Percentiles rank a stretch among this genome's conserved stretches.
Conservation (phyloP, 192 early-diverging fungal genomes). For the Helicostylum pulchrum region DNA sequence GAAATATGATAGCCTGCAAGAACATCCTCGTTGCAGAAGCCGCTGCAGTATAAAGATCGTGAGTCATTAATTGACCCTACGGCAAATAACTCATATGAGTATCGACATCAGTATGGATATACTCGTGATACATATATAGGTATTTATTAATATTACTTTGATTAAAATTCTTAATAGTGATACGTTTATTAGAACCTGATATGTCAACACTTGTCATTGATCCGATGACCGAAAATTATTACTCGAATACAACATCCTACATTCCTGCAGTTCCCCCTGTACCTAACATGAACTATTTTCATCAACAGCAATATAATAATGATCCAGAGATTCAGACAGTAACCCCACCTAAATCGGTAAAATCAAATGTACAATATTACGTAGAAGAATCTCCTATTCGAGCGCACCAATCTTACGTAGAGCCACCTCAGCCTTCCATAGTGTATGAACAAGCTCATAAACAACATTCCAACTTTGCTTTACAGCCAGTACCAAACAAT, state of each 20-base stretch:
- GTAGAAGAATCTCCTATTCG: background rate
- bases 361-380: conserved; percentile 3
- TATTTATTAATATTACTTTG: background rate
- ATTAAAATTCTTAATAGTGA: background rate
- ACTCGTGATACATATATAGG: conserved; percentile 12
- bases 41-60: background rate
- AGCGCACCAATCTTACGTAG: background rate
- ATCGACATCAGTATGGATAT: background rate
- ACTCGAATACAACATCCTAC: background rate
- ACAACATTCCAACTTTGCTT: background rate
- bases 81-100: too few relatives aligned
- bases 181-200: conserved; percentile 7
- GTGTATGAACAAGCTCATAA: background rate
- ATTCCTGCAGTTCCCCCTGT: background rate
- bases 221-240: background rate
- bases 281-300: conserved; percentile 4
- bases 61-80: conserved; percentile 18
- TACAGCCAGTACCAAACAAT: conserved; percentile 17
- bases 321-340: conserved; percentile 16
- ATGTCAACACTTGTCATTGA: background rate
- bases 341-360: conserved; percentile 15
- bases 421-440: background rate
- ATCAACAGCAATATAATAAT: conserved; percentile 10
- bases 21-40: conserved; percentile 2
- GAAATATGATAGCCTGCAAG: conserved; percentile 9